phyloP scores from a whole-genome alignment of 106 monocot genomes.

The Dendrobium huoshanense region DNA sequence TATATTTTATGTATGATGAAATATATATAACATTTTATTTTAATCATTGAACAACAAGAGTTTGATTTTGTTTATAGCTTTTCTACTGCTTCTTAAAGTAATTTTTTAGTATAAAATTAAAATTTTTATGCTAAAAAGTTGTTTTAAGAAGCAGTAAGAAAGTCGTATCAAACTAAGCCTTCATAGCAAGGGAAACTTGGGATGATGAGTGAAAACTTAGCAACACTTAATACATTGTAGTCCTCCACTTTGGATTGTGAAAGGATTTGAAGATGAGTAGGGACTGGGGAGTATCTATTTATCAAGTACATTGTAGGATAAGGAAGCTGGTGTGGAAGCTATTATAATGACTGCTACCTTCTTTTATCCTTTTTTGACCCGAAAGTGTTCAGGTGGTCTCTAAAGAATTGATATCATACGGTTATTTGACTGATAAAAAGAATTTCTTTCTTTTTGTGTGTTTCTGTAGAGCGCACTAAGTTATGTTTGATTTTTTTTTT shows the following conservation, averaged over 20 bases:
- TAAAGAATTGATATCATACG: background rate
- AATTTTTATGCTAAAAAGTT: no score
- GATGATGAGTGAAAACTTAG: background rate
- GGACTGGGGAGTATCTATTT: background rate
- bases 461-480: background rate
- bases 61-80: background rate
- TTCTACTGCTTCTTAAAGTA: no score
- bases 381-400: conserved; percentile 2
- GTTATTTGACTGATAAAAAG: background rate
- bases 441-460: background rate
- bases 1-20: no score
- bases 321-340: background rate
- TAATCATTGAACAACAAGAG: background rate
- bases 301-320: background rate
- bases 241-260: background rate
- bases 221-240: background rate
- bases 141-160: no score
- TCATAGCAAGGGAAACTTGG: background rate
- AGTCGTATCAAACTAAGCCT: no score
- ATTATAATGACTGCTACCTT: background rate
- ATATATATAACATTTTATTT: background rate
- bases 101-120: no score
- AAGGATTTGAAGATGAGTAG: background rate
- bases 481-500: background rate
- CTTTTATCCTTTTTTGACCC: background rate